Conservation (phyloP, 1,284 basidiomycete genomes). For the Pseudozyma tsukubaensis region DNA sequence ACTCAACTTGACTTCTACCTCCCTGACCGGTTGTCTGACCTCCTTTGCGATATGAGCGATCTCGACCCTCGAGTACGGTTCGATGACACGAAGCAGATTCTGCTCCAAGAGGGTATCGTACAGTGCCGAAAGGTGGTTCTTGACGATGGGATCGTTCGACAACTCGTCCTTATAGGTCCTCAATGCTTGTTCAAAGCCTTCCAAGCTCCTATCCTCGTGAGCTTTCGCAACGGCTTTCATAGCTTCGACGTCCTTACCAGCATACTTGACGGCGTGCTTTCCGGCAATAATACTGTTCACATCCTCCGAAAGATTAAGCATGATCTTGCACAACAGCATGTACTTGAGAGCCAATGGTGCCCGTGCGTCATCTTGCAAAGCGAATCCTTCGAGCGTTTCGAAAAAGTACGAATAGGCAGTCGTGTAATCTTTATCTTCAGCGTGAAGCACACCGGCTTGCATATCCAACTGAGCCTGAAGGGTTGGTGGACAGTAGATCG, state of each 20-base stretch:
- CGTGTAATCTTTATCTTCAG: constrained; percentile 97
- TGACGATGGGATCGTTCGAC: constrained; percentile 91
- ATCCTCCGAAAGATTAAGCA: constrained; percentile 94
- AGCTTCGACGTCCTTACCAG: constrained; percentile 83
- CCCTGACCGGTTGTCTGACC: constrained; percentile 88
- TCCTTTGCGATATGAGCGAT: constrained; percentile 87
- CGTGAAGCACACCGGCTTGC: constrained; percentile 90
- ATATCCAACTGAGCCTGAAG: constrained; percentile 93
- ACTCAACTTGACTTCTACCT: constrained; percentile 95
- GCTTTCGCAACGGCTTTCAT: constrained; percentile 94
- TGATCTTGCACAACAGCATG: constrained; percentile 97
- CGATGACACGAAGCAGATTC: constrained; percentile 91
- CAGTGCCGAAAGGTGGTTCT: constrained; percentile 88
- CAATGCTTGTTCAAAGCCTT: constrained; percentile 87
- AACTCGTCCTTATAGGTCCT: constrained; percentile 89
- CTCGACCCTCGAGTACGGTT: constrained; percentile 93
- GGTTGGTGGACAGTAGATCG: constrained; percentile 95
- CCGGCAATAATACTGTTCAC: constrained; percentile 85
- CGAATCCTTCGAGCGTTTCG: constrained; percentile 93
- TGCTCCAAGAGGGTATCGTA: constrained; percentile 97
- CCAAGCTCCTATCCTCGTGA: constrained; percentile 88
- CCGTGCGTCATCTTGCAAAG: constrained; percentile 72
- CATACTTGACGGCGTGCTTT: constrained; percentile 88
- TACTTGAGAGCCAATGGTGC: constrained; percentile 92
- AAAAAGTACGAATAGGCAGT: constrained; percentile 98